Conservation (phyloP, 768 basidiomycete genomes). For the Rhodotorula paludigena region DNA sequence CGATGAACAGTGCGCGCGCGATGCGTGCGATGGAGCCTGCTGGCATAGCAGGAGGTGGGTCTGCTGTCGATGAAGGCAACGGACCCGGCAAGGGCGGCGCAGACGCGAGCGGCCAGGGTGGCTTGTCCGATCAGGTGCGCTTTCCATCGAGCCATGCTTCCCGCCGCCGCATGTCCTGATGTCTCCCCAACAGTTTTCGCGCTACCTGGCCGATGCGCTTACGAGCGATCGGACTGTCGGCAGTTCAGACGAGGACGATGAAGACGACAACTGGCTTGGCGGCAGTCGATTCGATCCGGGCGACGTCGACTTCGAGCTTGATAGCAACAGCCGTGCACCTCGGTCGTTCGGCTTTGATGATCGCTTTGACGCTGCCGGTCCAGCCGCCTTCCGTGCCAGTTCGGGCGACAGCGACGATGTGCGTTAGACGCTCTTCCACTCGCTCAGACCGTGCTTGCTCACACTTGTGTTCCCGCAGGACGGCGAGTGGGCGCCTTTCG, state of each 20-base stretch:
- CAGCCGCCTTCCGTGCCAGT: constrained; percentile 7
- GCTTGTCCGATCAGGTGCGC: constrained; percentile 54
- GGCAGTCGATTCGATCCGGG: constrained; percentile 22
- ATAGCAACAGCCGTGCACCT: background rate
- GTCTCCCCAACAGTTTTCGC: constrained; percentile 60
- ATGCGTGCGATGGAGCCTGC: constrained; percentile 26
- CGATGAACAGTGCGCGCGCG: constrained; percentile 32
- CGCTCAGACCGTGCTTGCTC: background rate
- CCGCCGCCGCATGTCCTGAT: no score
- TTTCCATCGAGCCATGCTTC: no score
- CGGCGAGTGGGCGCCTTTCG: constrained; percentile 31
- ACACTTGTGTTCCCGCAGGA: constrained; percentile 13
- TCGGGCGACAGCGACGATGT: constrained; percentile 19
- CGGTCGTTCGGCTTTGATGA: constrained; percentile 40
- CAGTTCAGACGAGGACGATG: constrained; percentile 42
- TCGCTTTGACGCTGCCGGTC: constrained; percentile 21
- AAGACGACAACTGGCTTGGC: constrained; percentile 35
- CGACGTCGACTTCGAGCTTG: constrained; percentile 33
- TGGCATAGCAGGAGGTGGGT: constrained; percentile 11
- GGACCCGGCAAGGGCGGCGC: constrained; percentile 49
- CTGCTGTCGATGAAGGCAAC: constrained; percentile 29
- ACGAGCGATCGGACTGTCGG: constrained; percentile 49
- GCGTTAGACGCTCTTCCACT: background rate
- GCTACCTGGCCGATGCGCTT: constrained; percentile 71
- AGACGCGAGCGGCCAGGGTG: constrained; percentile 51